A percentile compares a stretch with the other conserved stretches of the same genome.
Conservation (phyloP, 2,329 filamentous ascomycete genomes). For the Colletotrichum cuscutae region DNA sequence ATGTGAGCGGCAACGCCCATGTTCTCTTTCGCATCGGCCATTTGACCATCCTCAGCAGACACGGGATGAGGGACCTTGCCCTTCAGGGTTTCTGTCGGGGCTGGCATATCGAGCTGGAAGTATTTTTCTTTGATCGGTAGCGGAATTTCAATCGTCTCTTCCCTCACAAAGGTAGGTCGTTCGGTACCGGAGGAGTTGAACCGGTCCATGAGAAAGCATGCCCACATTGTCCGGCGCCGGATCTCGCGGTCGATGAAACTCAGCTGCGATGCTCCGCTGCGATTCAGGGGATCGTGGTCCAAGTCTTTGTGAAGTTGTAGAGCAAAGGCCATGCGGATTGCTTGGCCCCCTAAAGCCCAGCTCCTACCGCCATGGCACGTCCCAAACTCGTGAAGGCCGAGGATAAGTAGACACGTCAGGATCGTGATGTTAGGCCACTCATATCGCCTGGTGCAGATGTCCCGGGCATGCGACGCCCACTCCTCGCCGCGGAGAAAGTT, state of each 20-base stretch:
- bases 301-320: constrained; percentile 93
- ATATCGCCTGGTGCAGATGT: constrained; percentile 87
- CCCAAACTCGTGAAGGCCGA: constrained; percentile 94
- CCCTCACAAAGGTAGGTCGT: constrained; percentile 88
- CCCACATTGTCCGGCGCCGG: constrained; percentile 94
- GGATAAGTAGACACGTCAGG: constrained; percentile 86
- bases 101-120: constrained; percentile 91
- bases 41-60: constrained; percentile 70
- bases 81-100: constrained; percentile 83
- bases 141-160: constrained; percentile 89
- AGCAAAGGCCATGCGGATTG: constrained; percentile 96
- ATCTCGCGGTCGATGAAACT: constrained; percentile 96
- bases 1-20: constrained; percentile 96
- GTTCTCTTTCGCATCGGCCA: constrained; percentile 77
- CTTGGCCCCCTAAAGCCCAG: constrained; percentile 95
- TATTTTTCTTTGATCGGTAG: constrained; percentile 90
- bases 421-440: constrained; percentile 98
- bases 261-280: constrained; percentile 71
- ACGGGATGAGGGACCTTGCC: constrained; percentile 74
- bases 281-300: constrained; percentile 79
- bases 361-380: constrained; percentile 96
- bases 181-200: constrained; percentile 97
- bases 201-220: constrained; percentile 95
- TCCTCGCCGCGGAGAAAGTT: constrained; percentile 90
- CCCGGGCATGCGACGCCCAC: constrained; percentile 88